Evolutionary conservation across 495 filamentous ascomycete genomes (phyloP).

Genomic region (Achaetomiella virescens): DNA sequence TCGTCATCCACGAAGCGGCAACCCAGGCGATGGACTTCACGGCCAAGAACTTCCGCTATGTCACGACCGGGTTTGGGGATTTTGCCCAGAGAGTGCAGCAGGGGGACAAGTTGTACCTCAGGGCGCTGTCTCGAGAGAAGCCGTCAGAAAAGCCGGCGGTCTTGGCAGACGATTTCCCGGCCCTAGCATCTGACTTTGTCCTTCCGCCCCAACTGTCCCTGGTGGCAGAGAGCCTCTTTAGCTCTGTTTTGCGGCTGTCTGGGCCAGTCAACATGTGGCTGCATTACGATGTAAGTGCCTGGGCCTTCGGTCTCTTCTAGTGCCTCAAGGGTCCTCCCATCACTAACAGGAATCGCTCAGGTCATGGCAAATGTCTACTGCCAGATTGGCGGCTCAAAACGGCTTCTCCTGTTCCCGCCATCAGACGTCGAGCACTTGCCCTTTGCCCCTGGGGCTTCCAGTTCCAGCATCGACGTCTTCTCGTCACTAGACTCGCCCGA

Average conservation of each 20-base stretch:
- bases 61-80: constrained; percentile 58
- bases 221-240: constrained; percentile 62
- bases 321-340: not conserved
- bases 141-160: constrained; percentile 63
- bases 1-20: constrained; percentile 63
- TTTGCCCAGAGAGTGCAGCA: constrained; percentile 56
- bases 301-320: not conserved
- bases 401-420: constrained; percentile 72
- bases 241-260: constrained; percentile 72
- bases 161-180: constrained; percentile 64
- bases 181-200: constrained; percentile 60
- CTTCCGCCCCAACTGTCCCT: constrained; percentile 57
- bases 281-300: constrained; percentile 69
- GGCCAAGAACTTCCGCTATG: constrained; percentile 74
- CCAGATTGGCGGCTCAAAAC: constrained; percentile 66
- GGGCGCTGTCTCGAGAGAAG: constrained; percentile 62
- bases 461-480: constrained; percentile 68
- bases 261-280: constrained; percentile 85
- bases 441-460: constrained; percentile 71
- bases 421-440: constrained; percentile 61
- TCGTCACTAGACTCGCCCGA: constrained; percentile 26
- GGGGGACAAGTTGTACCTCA: constrained; percentile 66
- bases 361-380: constrained; percentile 88
- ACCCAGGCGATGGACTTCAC: constrained; percentile 70
- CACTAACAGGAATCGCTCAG: constrained; percentile 25